Evolutionary conservation across 805 yeast species (phyloP).

Genomic region (Cyberlindnera meyerae): DNA sequence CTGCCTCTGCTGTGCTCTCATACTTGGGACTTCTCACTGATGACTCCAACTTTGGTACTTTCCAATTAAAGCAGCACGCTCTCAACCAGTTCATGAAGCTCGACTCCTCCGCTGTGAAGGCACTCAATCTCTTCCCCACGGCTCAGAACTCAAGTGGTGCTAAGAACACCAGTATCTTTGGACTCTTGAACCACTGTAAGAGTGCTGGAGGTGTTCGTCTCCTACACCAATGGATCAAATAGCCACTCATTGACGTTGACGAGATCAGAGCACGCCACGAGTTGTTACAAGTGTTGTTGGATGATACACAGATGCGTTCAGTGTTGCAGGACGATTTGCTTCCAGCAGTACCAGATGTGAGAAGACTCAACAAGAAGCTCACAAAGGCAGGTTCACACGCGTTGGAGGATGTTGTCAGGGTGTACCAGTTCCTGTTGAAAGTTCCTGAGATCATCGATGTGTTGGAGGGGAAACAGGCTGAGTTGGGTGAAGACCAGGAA

Average conservation of each 20-base stretch:
- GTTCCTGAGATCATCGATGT: slow-evolving; percentile 64
- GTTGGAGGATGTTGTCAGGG: slow-evolving; percentile 83
- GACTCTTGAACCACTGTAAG: slow-evolving; percentile 82
- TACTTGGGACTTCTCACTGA: slow-evolving; percentile 64
- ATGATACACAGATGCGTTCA: slow-evolving; percentile 63
- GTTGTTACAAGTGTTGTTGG: slow-evolving; percentile 69
- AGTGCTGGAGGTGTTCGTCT: slow-evolving; percentile 85
- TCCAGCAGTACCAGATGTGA: slow-evolving; percentile 75
- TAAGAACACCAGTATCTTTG: slow-evolving; percentile 63
- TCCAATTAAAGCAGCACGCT: slow-evolving; percentile 59
- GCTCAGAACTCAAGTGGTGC: slow-evolving; percentile 28
- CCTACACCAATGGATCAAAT: slow-evolving; percentile 92
- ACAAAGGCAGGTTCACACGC: slow-evolving; percentile 43
- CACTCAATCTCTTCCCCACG: slow-evolving; percentile 77
- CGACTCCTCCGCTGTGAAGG: slow-evolving; percentile 85
- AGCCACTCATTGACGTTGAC: slow-evolving; percentile 69
- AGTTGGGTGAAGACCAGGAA: slow-evolving; percentile 21
- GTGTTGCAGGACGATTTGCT: slow-evolving; percentile 63
- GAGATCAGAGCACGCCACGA: slow-evolving; percentile 65
- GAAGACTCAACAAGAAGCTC: slow-evolving; percentile 68
- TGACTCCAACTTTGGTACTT: slow-evolving; percentile 49
- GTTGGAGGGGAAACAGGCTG: slow-evolving; percentile 40
- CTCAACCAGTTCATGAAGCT: slow-evolving; percentile 81
- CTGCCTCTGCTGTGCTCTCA: slow-evolving; percentile 62
- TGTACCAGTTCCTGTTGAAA: slow-evolving; percentile 72